phyloP scores from a whole-genome alignment of 2,329 filamentous ascomycete species.

The Microdochium trichocladiopsis region DNA sequence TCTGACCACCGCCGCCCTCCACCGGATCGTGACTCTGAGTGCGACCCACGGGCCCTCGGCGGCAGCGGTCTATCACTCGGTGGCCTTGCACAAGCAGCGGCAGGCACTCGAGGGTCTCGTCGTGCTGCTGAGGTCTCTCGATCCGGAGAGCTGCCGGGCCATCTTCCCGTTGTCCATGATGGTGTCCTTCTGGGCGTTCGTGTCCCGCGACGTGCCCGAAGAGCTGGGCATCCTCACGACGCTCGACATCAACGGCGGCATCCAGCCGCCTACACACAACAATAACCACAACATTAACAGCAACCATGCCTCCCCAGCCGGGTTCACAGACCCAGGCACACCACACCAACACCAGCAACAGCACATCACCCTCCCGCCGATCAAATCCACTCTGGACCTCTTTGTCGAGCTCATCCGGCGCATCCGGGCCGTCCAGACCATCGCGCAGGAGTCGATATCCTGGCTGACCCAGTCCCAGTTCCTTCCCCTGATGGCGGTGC shows the following conservation, averaged over 20 bases:
- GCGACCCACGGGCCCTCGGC: neutral
- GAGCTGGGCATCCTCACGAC: slow-evolving; percentile 5
- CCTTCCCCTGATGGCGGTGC: neutral
- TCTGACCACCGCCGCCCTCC: slow-evolving; percentile 6
- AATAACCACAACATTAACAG: neutral
- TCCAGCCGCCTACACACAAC: neutral
- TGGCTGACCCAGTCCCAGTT: neutral
- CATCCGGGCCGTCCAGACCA: neutral
- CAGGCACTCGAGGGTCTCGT: neutral
- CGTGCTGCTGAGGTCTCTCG: slow-evolving; percentile 2
- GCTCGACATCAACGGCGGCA: neutral
- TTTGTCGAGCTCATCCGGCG: neutral
- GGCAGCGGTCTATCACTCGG: neutral
- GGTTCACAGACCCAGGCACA: neutral
- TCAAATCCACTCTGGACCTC: neutral
- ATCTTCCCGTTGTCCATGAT: slow-evolving; percentile 7
- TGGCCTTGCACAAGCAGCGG: slow-evolving; percentile 5
- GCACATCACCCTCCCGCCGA: neutral
- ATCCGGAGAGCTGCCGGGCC: slow-evolving; percentile 1
- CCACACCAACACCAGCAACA: neutral
- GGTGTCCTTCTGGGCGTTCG: slow-evolving; percentile 10
- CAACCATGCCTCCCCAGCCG: neutral
- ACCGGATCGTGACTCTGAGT: neutral
- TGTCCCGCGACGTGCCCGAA: slow-evolving; percentile 5
- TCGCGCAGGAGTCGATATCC: neutral